Evolutionary conservation across 192 early-diverging fungal genomes (phyloP), one percentile per base, ranked within the genome.

Genomic region (Coemansia sp.): DNA sequence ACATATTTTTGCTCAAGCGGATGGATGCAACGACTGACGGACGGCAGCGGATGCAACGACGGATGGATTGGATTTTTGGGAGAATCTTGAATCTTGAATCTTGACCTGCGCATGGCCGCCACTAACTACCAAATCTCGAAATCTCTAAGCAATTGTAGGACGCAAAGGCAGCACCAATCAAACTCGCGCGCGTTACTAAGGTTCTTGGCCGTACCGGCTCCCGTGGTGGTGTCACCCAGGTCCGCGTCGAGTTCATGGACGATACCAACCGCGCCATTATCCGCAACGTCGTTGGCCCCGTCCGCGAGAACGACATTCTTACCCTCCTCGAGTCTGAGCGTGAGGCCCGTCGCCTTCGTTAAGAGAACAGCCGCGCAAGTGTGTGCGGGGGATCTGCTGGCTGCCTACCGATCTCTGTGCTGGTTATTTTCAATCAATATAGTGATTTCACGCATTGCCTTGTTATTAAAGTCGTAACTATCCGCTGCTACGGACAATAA

Each of bases 211-310:
- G 97, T 75, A 99, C 97, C 76, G 97, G 97, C 79, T 99, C 97
- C 84, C 96, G 97, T 76, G 97, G 97, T 91, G 96, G 96, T 87
- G 97, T 99, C 83, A 99, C 97, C 77, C 97, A 94, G 85, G 97
- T 99, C 83, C 93, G 96, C 70, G 97, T 99, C 77, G 97, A 98
- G 85, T 95, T 99, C 86, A 90, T 98, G 85, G 96, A 98, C 85
- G 96, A 99, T 79, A 75, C 88, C 65, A 87, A 85, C 86, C 97
- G 97, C 65, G 92, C 93, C 83, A 97, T 99, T 87, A 96, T 99
- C 87, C 95, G 97, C 84, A 99, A 99, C 88, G 97, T 99, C 74
- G 97, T 97, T 91, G 97, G 97, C 63, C 97, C 97, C 73, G 97
- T 99, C 68, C 93, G 96, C 72, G 96, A 97, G 82, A 91, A 93